These are phyloP conservation scores for Saprolegnia parasitica DNA, from an alignment of 352 stramenopile species.

Conservation along the genomic window DNA sequence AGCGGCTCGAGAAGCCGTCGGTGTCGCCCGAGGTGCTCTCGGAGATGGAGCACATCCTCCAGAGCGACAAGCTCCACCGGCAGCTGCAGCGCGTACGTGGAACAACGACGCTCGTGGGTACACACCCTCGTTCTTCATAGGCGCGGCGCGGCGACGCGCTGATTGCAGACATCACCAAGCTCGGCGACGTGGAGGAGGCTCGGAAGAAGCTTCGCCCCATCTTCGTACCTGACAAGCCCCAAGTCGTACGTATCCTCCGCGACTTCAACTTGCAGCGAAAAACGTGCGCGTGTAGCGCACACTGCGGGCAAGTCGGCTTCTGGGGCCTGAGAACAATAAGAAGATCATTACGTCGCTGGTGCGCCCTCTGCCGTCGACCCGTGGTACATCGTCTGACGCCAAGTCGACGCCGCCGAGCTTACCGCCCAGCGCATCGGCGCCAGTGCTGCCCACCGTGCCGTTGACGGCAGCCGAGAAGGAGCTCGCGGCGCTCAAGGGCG, in stretches of 20 bases:
- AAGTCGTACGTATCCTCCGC: not conserved
- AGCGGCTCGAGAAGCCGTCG: constrained; percentile 29
- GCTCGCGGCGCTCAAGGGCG: constrained; percentile 31
- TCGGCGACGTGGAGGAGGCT: constrained; percentile 29
- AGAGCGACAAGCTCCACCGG: constrained; percentile 10
- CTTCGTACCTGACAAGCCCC: constrained; percentile 26
- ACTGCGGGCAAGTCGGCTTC: constrained; percentile 8
- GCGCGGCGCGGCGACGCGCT: constrained; percentile 20
- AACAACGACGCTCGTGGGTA: not conserved
- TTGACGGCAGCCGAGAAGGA: not conserved
- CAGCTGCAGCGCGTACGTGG: constrained; percentile 15
- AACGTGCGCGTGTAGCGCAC: constrained; percentile 4
- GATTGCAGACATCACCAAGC: constrained; percentile 28
- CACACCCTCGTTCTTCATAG: not conserved
- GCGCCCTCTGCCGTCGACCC: constrained; percentile 19
- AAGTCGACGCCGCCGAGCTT: not conserved
- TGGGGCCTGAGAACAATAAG: constrained; percentile 13
- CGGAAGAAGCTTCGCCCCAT: constrained; percentile 15
- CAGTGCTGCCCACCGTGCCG: not conserved
- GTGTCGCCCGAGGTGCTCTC: constrained; percentile 34
- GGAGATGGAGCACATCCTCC: constrained; percentile 42
- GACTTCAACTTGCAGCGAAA: not conserved
- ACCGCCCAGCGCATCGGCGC: not conserved
- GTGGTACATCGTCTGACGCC: not conserved
- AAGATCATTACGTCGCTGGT: constrained; percentile 29